Base-by-base conservation (phyloP, 164 flowering plant species). In the Aristolochia contorta region DNA sequence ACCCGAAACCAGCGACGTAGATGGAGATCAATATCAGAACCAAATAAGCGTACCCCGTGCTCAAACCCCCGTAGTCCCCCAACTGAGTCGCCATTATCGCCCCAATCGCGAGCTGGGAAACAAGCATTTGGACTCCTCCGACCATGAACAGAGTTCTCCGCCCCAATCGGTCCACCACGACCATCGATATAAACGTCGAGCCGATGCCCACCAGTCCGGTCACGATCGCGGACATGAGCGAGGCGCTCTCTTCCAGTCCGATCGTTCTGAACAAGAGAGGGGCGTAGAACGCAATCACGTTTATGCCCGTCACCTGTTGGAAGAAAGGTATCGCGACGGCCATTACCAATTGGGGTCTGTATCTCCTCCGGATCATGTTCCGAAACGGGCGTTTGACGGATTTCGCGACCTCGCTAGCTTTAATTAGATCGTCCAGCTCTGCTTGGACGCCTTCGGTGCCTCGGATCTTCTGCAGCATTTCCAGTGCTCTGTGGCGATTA, bases 381-480 rank as follows among this genome's bases (percentile, higher is more conserved):
- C 27, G 55, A n/a, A 56, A 68, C 20, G 69, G 71, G 25, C 43
- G 54, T 6, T 64, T 32, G 6, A 50, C 18, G 51, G 56, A 48
- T 47, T 65, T 60, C 4, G 75, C 57, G 20, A 49, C 30, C 1
- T 15, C 48, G 15, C 60, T 65, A 19, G 75, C 75, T 15, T 45
- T 51, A n/a, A 72, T 48, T 10, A 72, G 62, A 58, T 82, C 86
- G 0, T 75, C 73, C n/a, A 82, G 59, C 59, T 87, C 91, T 25
- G 67, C 69, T 12, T 77, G 57, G 20, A 87, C 79, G n/a, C 84
- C 74, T 0, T 41, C 16, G 0, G 76, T 77, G n/a, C 96, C 91
- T 27, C 96, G 80, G 21, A 87, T 27, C 41, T 56, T 50, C 46
- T 63, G 65, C 14, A 73, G 67, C 71, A 57, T 60, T 18, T 12